Evolutionary conservation across 352 stramenopile genomes (phyloP).

Genomic region (Phytopythium boreale): DNA sequence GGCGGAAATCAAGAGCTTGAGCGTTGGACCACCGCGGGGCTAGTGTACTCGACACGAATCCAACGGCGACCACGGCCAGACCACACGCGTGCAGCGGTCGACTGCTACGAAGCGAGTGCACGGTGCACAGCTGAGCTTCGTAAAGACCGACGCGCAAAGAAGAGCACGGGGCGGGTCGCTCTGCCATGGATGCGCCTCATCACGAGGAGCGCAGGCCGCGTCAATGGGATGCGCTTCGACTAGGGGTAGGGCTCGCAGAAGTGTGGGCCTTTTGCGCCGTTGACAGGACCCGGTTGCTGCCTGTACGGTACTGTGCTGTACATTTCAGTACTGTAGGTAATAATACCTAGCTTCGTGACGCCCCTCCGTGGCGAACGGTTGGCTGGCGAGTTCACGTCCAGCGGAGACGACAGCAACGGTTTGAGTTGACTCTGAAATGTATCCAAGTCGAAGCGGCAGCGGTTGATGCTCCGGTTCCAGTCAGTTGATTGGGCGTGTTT

Average conservation of each 20-base stretch:
- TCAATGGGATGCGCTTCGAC: neutral
- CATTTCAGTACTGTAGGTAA: too few species aligned
- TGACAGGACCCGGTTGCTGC: neutral
- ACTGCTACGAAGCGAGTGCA: too few species aligned
- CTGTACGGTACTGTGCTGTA: neutral
- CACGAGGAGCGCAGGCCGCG: too few species aligned
- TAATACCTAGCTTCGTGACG: too few species aligned
- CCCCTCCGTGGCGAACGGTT: neutral
- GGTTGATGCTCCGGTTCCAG: neutral
- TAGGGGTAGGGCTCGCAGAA: neutral
- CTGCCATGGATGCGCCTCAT: too few species aligned
- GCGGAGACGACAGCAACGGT: neutral
- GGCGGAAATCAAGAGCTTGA: too few species aligned
- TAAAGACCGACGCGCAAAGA: neutral
- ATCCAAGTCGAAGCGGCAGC: neutral
- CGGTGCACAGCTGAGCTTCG: too few species aligned
- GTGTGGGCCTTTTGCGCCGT: neutral
- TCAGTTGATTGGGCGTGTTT: neutral
- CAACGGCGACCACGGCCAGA: too few species aligned
- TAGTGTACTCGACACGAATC: too few species aligned
- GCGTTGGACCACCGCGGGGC: too few species aligned
- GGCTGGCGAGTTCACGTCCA: neutral
- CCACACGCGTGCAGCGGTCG: too few species aligned
- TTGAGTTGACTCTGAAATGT: neutral
- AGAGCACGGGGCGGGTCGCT: neutral